Evolutionary conservation across 2,329 filamentous ascomycete genomes (phyloP).

Genomic region (Microcyclosporella mali): DNA sequence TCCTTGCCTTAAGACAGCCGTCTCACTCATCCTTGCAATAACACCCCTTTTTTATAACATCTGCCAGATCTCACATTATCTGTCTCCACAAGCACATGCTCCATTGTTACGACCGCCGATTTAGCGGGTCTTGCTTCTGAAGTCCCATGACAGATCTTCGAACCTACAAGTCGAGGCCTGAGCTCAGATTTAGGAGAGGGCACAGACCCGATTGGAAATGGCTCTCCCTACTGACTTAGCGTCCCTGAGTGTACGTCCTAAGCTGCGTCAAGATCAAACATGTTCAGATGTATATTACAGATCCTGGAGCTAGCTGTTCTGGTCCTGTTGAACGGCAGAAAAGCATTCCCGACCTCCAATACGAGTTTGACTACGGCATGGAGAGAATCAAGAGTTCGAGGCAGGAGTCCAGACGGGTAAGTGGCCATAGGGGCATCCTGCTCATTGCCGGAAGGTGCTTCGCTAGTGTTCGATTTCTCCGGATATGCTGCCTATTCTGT

Average conservation of each 20-base stretch:
- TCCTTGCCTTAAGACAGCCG: conserved; percentile 69
- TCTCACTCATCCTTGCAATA: conserved; percentile 62
- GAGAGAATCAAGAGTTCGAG: conserved; percentile 33
- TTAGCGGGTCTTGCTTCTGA: conserved; percentile 78
- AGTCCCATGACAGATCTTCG: conserved; percentile 70
- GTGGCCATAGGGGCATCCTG: conserved; percentile 37
- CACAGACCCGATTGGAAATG: no score
- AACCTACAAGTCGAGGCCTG: conserved; percentile 66
- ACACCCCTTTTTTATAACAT: no score
- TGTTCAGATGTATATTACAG: no score
- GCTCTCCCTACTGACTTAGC: no score
- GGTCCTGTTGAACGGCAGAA: no score
- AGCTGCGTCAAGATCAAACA: no score
- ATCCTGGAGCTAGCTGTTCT: no score
- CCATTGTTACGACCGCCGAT: conserved; percentile 72
- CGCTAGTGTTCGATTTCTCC: no score
- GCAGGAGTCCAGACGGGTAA: conserved; percentile 33
- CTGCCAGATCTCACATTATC: conserved; percentile 28
- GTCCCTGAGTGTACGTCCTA: no score
- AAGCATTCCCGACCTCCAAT: no score
- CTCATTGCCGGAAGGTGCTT: conserved; percentile 43
- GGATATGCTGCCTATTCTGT: no score
- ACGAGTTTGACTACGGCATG: conserved; percentile 40
- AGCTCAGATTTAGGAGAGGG: conserved; percentile 61
- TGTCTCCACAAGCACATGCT: conserved; percentile 64